A percentile compares a stretch with the other conserved stretches of the same genome.
These are phyloP conservation scores for Myriosclerotinia scirpicola DNA, from an alignment of 2,329 filamentous ascomycete genomes.

Conservation along the genomic window DNA sequence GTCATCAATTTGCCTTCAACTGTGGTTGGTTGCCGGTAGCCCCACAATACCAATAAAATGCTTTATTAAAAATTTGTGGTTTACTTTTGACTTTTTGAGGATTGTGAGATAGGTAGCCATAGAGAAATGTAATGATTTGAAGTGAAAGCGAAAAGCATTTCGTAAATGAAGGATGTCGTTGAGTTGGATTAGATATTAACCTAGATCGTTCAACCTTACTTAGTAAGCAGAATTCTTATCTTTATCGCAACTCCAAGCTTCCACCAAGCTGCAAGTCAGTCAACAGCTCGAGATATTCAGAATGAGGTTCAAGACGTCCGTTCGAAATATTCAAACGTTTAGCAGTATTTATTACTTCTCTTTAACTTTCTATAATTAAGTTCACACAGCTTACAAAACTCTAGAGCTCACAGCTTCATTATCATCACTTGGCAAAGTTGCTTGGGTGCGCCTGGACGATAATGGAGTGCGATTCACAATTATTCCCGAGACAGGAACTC, in stretches of 20 bases:
- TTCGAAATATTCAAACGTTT: slow-evolving; percentile 66
- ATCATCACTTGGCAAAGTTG: slow-evolving; percentile 52
- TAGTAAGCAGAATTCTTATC: slow-evolving; percentile 13
- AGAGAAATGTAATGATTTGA: too few relatives aligned
- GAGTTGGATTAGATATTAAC: not conserved
- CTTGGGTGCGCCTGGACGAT: slow-evolving; percentile 69
- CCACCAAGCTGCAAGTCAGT: slow-evolving; percentile 1
- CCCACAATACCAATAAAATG: not conserved
- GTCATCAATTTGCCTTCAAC: not conserved
- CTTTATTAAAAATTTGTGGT: not conserved
- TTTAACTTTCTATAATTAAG: not conserved
- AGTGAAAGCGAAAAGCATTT: not conserved
- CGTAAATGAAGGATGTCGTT: not conserved
- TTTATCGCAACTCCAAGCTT: not conserved
- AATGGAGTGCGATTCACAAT: slow-evolving; percentile 90
- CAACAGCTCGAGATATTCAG: slow-evolving; percentile 34
- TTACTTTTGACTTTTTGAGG: not conserved
- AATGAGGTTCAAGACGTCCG: slow-evolving; percentile 66
- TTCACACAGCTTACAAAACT: slow-evolving; percentile 25
- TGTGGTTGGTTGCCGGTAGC: not conserved
- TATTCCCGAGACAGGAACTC: slow-evolving; percentile 89
- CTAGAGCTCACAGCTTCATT: slow-evolving; percentile 64
- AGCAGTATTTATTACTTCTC: slow-evolving; percentile 50
- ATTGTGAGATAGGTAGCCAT: not conserved
- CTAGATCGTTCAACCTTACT: slow-evolving; percentile 1